A percentile compares a stretch with the other conserved stretches of the same genome.
Conservation (phyloP, 2,329 filamentous ascomycete species). For the Pseudogymnoascus sp. region DNA sequence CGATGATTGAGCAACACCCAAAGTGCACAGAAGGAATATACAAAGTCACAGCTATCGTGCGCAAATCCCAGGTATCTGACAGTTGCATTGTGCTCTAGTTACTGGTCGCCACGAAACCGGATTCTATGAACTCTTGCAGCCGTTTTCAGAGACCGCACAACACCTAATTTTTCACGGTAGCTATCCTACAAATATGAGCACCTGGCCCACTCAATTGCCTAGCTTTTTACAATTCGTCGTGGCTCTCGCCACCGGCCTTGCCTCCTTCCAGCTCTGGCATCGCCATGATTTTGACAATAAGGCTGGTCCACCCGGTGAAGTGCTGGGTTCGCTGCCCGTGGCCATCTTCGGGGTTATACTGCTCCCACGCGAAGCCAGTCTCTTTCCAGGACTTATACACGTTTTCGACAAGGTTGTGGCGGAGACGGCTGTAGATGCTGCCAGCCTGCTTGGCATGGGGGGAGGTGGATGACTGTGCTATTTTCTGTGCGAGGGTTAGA, state of each 20-base stretch:
- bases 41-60: neutral
- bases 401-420: constrained; percentile 80
- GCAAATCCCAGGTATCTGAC: neutral
- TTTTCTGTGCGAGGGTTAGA: constrained; percentile 46
- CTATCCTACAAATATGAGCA: neutral
- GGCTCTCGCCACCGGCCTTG: constrained; percentile 11
- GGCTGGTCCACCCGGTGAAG: constrained; percentile 98
- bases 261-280: constrained; percentile 59
- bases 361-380: constrained; percentile 97
- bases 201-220: neutral
- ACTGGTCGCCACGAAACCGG: neutral
- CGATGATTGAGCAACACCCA: constrained; percentile 16
- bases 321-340: constrained; percentile 93
- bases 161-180: neutral
- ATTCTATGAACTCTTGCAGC: neutral
- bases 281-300: constrained; percentile 95
- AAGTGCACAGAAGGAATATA: neutral
- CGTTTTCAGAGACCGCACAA: neutral
- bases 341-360: constrained; percentile 92
- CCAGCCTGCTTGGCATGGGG: constrained; percentile 63
- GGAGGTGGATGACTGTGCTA: constrained; percentile 41
- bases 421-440: constrained; percentile 68
- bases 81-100: neutral
- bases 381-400: constrained; percentile 82
- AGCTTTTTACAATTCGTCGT: constrained; percentile 22